Base-by-base conservation (phyloP, 352 stramenopile species). In the Phytophthora sp. region DNA sequence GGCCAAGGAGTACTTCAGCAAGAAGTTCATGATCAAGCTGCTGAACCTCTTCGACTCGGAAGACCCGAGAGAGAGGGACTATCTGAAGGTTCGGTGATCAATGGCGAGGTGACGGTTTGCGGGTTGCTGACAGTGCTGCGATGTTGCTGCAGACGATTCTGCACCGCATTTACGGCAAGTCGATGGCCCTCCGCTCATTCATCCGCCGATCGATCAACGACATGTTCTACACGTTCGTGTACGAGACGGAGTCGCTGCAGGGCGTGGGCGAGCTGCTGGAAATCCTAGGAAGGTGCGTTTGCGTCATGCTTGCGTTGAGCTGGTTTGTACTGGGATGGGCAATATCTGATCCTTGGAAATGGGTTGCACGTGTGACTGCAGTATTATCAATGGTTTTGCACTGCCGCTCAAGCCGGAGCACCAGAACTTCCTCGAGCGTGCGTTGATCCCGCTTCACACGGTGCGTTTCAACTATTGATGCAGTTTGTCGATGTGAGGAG, bases 331-430 rank as follows among this genome's bases (percentile, higher is more conserved):
- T 60, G 54, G 37, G 21, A 24, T 55, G 46, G 11, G 20, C 21
- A 28, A 30, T 35, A 34, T 7, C 41, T 61, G 15, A 61, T 23
- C 11, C n/a, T 46, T 52, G 34, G 7, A 15, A 35, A 11, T 35
- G 34, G 12, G 28, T 50, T 41, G 28, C 1, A 53, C 15, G 9
- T 54, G 28, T 42, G 15, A n/a, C 0, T 70, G 44, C 35, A 98
- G 85, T 75, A 99, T 99, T 67, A 99, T 99, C 62, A 99, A 99
- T 72, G 97, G 97, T 5, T 99, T 99, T 74, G 97, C 97, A 15
- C 96, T 99, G 66, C 97, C 97, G 12, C 88, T 99, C 26, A 99
- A 99, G 69, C 88, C 96, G 23, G 97, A 99, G 74, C 97, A 99
- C 75, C 83, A 98, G 55, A 91, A 97, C 64, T 99, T 98, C 62